Evolutionary conservation across 176 grass and related monocot species (phyloP).

Genomic region (Cenchrus fungigraminus): DNA sequence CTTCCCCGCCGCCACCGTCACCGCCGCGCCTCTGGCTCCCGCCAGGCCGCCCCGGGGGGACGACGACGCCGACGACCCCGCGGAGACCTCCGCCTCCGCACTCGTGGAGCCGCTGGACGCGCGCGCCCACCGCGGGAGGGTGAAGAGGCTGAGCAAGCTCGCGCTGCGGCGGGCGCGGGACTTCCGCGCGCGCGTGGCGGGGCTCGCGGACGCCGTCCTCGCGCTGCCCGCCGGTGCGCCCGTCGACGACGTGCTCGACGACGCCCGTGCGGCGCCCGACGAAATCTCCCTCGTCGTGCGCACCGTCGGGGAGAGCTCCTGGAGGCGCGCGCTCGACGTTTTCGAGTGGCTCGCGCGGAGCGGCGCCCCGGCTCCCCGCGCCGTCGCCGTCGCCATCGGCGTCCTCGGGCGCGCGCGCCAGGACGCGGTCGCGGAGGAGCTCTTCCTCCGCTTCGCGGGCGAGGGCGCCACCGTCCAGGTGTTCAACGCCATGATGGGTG

Average conservation of each 20-base stretch:
- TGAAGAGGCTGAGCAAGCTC: slow-evolving; percentile 86
- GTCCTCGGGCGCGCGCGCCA: slow-evolving; percentile 85
- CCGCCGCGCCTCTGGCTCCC: slow-evolving; percentile 7
- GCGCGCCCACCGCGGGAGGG: slow-evolving; percentile 61
- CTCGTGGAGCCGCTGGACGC: slow-evolving; percentile 72
- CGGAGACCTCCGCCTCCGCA: background rate
- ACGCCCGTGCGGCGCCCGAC: slow-evolving; percentile 53
- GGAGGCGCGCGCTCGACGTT: slow-evolving; percentile 79
- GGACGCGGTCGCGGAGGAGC: slow-evolving; percentile 67
- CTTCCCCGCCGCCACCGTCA: slow-evolving; percentile 35
- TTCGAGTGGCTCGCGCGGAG: slow-evolving; percentile 84
- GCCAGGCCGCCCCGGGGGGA: background rate
- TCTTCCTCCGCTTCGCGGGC: slow-evolving; percentile 63
- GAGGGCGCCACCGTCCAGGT: slow-evolving; percentile 80
- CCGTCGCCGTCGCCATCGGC: slow-evolving; percentile 70
- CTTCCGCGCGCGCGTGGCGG: slow-evolving; percentile 71
- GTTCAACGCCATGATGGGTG: slow-evolving; percentile 95
- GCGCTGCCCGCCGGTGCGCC: slow-evolving; percentile 53
- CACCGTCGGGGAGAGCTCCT: slow-evolving; percentile 61
- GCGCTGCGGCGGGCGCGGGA: slow-evolving; percentile 76
- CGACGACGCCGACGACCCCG: slow-evolving; percentile 3
- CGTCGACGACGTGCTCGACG: slow-evolving; percentile 69
- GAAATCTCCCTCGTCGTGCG: slow-evolving; percentile 78
- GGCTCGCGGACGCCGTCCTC: slow-evolving; percentile 60
- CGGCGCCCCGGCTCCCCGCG: slow-evolving; percentile 61